phyloP scores from a whole-genome alignment of 1,139 yeast species.

The Candida sojae region DNA sequence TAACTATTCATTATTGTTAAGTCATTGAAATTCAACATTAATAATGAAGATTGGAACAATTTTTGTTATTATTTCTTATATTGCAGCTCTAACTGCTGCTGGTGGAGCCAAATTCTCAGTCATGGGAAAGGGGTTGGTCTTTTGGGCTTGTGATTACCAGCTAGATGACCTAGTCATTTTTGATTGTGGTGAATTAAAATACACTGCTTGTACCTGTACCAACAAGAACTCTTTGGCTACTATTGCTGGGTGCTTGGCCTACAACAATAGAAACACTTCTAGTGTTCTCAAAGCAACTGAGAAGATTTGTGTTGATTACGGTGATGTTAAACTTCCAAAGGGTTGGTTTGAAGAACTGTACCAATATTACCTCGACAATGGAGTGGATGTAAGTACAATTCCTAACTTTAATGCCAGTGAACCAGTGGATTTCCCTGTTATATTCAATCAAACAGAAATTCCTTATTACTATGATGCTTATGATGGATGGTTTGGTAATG shows the following conservation, averaged over 20 bases:
- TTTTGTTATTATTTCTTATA: too few relatives aligned
- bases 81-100: not conserved
- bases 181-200: not conserved
- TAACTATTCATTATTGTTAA: too few relatives aligned
- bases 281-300: not conserved
- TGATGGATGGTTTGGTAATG: constrained; percentile 32
- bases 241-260: constrained; percentile 8
- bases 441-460: constrained; percentile 16
- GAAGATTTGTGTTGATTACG: not conserved
- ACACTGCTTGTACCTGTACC: constrained; percentile 6
- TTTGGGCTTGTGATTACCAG: not conserved
- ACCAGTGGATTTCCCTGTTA: constrained; percentile 24
- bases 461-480: constrained; percentile 21
- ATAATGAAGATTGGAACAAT: too few relatives aligned
- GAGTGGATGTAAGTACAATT: constrained; percentile 20
- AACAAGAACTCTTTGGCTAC: constrained; percentile 6
- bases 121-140: not conserved
- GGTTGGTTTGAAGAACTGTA: constrained; percentile 19
- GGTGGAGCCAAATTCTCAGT: not conserved
- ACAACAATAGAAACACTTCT: constrained; percentile 3
- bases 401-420: constrained; percentile 21
- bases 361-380: constrained; percentile 18
- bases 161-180: not conserved
- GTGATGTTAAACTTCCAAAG: constrained; percentile 14
- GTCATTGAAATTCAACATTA: too few relatives aligned